These are phyloP conservation scores for Sclerotinia minor DNA, from an alignment of 2,329 filamentous ascomycete genomes.

Conservation along the genomic window DNA sequence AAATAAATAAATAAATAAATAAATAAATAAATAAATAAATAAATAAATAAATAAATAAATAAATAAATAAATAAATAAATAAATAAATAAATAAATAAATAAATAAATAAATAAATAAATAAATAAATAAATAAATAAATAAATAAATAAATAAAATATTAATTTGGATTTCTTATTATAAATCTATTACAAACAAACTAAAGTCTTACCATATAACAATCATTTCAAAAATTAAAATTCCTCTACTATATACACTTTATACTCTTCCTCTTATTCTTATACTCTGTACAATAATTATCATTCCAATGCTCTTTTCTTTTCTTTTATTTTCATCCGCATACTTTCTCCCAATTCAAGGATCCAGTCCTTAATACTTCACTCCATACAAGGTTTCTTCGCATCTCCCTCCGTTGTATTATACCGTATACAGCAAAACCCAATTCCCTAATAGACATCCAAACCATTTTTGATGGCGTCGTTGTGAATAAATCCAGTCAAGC, in stretches of 20 bases:
- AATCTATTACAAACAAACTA: not conserved
- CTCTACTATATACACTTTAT: not conserved
- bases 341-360: not conserved
- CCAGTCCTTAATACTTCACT: not conserved
- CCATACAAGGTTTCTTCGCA: not conserved
- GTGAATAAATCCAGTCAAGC: not conserved
- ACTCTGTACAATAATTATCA: not conserved
- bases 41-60: no score
- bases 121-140: no score
- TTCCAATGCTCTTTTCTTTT: not conserved
- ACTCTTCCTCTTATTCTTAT: not conserved
- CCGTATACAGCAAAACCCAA: not conserved
- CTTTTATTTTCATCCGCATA: no score
- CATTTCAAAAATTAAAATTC: not conserved
- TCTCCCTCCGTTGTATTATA: not conserved
- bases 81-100: no score
- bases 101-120: no score
- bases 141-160: no score
- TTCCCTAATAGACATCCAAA: slow-evolving; percentile 4
- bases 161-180: not conserved
- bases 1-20: no score
- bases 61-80: no score
- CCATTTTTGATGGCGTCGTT: not conserved
- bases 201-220: not conserved
- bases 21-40: no score